Conservation (phyloP, 768 basidiomycete genomes). For the Hericium alpestre region DNA sequence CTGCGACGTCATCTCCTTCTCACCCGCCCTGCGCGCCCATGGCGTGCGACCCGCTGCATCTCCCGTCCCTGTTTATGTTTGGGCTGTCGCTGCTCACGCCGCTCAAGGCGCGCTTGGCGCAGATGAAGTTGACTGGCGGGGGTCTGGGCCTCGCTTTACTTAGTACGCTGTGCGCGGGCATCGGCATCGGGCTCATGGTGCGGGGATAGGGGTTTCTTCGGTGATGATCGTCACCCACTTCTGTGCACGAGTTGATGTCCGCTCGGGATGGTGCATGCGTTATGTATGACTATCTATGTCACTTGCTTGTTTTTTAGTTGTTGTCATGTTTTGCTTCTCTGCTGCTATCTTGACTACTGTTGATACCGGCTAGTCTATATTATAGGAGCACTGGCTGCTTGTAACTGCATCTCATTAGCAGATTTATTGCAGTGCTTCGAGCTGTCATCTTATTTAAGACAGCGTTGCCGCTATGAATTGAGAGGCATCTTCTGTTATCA, state of each 20-base stretch:
- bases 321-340: not conserved
- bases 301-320: not conserved
- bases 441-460: too few relatives aligned
- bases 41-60: slow-evolving; percentile 52
- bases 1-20: slow-evolving; percentile 1
- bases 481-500: too few relatives aligned
- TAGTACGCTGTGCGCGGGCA: slow-evolving; percentile 34
- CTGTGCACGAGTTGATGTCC: not conserved
- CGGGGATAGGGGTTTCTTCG: not conserved
- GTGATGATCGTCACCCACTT: not conserved
- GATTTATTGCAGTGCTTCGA: too few relatives aligned
- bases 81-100: slow-evolving; percentile 53
- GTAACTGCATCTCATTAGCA: too few relatives aligned
- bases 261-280: not conserved
- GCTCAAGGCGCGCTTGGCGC: slow-evolving; percentile 20
- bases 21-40: slow-evolving; percentile 17
- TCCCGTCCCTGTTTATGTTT: slow-evolving; percentile 52
- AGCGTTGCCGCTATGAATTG: too few relatives aligned
- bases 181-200: slow-evolving; percentile 31
- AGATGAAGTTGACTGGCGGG: slow-evolving; percentile 13
- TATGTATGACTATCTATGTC: not conserved
- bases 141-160: slow-evolving; percentile 25
- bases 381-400: not conserved
- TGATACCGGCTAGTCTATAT: not conserved
- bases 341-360: not conserved